Conservation (phyloP, 768 basidiomycete species). For the Cantharellus cinnabarinus region DNA sequence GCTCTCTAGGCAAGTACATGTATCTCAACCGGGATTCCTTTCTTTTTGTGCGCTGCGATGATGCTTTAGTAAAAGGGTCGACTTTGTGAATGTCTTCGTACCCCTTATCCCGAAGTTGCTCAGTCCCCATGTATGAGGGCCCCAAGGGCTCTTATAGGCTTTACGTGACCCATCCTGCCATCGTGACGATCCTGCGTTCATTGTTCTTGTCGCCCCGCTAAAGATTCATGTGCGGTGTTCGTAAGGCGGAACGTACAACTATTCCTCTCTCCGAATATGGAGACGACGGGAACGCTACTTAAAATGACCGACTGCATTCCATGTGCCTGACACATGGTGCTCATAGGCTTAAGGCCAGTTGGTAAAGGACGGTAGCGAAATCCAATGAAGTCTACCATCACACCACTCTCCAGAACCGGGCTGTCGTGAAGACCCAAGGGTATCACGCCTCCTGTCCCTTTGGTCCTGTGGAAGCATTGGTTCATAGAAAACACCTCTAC, state of each 20-base stretch:
- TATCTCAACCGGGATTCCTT: neutral
- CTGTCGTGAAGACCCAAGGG: neutral
- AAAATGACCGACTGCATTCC: neutral
- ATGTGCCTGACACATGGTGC: constrained; percentile 4
- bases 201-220: neutral
- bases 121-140: neutral
- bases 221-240: neutral
- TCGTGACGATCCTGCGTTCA: constrained; percentile 1
- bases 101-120: neutral
- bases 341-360: constrained; percentile 2
- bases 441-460: neutral
- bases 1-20: too few relatives aligned
- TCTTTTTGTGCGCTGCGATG: neutral
- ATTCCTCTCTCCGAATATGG: neutral
- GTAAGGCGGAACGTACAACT: constrained; percentile 9
- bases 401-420: neutral
- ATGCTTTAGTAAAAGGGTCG: constrained; percentile 9
- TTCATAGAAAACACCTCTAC: neutral
- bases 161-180: constrained; percentile 6
- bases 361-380: constrained; percentile 9
- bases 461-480: neutral
- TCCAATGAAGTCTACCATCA: neutral
- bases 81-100: constrained; percentile 1
- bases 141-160: neutral
- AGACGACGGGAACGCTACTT: neutral